Conservation (phyloP, 1,284 basidiomycete species). For the Austropuccinia psidii region DNA sequence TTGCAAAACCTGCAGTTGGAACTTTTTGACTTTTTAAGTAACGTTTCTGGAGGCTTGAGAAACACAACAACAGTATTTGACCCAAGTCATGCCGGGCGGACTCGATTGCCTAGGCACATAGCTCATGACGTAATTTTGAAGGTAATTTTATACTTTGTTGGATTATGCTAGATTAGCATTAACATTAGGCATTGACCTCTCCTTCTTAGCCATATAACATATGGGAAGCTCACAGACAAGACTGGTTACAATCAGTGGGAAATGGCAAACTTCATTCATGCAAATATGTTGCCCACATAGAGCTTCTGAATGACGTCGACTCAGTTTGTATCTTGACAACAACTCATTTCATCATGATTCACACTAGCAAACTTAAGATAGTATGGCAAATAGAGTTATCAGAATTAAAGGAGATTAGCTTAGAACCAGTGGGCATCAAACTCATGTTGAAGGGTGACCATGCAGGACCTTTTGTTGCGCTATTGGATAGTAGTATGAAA, state of each 20-base stretch:
- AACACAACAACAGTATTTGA: conserved; percentile 99
- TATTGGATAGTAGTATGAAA: conserved; percentile 52
- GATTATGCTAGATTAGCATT: conserved; percentile 20
- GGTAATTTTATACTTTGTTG: conserved; percentile 59
- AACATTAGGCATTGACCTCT: too few relatives aligned
- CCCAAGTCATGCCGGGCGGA: conserved; percentile 77
- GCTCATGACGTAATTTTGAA: conserved; percentile 75
- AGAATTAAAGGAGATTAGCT: conserved; percentile 75
- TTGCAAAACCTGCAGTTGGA: conserved; percentile 95
- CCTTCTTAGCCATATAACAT: conserved; percentile 65
- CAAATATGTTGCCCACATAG: conserved; percentile 83
- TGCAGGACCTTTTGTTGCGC: conserved; percentile 54
- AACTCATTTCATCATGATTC: conserved; percentile 70
- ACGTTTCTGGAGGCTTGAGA: conserved; percentile 71
- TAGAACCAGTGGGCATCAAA: conserved; percentile 79
- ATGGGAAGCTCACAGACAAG: conserved; percentile 87
- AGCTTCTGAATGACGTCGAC: conserved; percentile 65
- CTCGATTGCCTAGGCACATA: conserved; percentile 78
- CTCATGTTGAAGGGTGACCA: conserved; percentile 59
- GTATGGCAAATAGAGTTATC: conserved; percentile 88
- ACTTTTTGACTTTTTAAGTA: conserved; percentile 92
- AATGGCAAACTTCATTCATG: conserved; percentile 76
- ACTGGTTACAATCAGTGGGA: conserved; percentile 88
- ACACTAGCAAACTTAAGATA: conserved; percentile 72
- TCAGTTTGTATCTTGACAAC: conserved; percentile 75